These are phyloP conservation scores for Pythium oligandrum DNA, from an alignment of 352 stramenopile genomes.

Conservation along the genomic window DNA sequence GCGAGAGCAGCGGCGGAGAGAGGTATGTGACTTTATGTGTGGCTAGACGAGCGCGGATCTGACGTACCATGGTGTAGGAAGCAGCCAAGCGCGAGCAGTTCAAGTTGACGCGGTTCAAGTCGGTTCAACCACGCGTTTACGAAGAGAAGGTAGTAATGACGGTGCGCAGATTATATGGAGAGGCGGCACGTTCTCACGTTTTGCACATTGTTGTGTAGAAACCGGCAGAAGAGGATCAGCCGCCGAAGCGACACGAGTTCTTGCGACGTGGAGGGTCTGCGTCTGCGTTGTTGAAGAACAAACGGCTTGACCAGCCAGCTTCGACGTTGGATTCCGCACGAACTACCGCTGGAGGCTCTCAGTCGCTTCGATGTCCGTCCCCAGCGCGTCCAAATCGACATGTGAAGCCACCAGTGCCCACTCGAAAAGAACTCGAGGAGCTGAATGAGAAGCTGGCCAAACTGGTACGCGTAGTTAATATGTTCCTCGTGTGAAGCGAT, in stretches of 20 bases:
- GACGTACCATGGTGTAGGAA: conserved; percentile 18
- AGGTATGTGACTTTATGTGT: conserved; percentile 20
- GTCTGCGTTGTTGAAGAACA: conserved; percentile 5
- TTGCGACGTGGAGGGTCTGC: conserved; percentile 11
- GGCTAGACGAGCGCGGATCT: not conserved
- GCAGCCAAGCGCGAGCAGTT: conserved; percentile 36
- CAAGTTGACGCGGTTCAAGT: conserved; percentile 67
- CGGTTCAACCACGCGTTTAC: conserved; percentile 41
- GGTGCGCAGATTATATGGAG: not conserved
- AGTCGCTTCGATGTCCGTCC: too few species aligned
- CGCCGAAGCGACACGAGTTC: conserved; percentile 16
- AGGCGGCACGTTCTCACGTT: too few species aligned
- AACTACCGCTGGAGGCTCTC: not conserved
- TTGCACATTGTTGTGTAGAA: too few species aligned
- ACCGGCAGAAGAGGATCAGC: not conserved
- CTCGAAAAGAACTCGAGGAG: conserved; percentile 15
- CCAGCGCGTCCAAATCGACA: conserved; percentile 2
- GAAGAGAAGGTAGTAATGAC: conserved; percentile 23
- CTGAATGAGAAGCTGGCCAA: conserved; percentile 14
- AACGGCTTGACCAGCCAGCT: not conserved
- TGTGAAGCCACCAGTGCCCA: conserved; percentile 18
- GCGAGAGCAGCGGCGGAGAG: conserved; percentile 35
- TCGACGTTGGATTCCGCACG: not conserved
- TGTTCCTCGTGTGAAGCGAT: not conserved
- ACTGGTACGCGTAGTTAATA: conserved; percentile 8